These are phyloP conservation scores for Dichomitus squalens DNA, from an alignment of 1,284 basidiomycete genomes.

Conservation along the genomic window DNA sequence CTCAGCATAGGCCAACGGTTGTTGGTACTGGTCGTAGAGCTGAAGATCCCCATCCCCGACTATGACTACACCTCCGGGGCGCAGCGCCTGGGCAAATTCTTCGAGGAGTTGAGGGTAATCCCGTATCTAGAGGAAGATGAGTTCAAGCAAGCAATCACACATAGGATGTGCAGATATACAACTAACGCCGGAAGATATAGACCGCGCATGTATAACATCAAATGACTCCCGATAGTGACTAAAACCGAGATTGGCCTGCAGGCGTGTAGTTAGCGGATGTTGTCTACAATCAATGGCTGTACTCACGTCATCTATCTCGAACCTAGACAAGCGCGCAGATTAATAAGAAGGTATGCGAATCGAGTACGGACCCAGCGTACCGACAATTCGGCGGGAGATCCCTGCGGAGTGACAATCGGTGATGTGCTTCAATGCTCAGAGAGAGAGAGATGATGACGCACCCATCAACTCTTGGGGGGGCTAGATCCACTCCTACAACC, in stretches of 20 bases:
- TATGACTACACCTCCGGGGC: constrained; percentile 36
- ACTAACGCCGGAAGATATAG: constrained; percentile 32
- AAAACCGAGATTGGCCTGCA: constrained; percentile 38
- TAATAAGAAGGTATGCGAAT: neutral
- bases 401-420: constrained; percentile 16
- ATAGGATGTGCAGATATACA: neutral
- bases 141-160: neutral
- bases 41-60: constrained; percentile 39
- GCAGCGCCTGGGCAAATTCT: constrained; percentile 32
- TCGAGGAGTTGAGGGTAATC: constrained; percentile 35
- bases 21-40: constrained; percentile 35
- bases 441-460: constrained; percentile 17
- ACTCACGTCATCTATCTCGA: constrained; percentile 38
- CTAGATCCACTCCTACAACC: constrained; percentile 38
- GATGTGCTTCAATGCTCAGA: neutral
- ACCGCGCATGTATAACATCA: constrained; percentile 37
- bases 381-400: constrained; percentile 36
- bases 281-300: neutral
- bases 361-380: constrained; percentile 21
- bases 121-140: constrained; percentile 29
- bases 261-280: constrained; percentile 3
- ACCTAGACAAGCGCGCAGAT: constrained; percentile 21
- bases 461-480: constrained; percentile 33
- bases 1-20: constrained; percentile 31
- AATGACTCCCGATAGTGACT: constrained; percentile 33